These are phyloP conservation scores for Dalbergia cochinchinensis DNA, from an alignment of 306 rosid genomes.

Conservation along the genomic window DNA sequence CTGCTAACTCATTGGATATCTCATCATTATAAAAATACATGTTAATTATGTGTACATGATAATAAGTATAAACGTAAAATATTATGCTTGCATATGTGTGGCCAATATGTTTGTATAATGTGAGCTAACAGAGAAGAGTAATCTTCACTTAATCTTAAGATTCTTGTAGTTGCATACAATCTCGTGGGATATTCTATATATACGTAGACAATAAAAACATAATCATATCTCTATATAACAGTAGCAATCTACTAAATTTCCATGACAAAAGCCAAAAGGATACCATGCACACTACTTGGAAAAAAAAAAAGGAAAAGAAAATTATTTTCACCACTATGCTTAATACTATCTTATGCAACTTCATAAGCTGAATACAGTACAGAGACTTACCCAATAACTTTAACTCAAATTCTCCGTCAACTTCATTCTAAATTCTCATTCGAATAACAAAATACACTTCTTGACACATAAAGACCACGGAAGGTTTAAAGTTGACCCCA, in stretches of 20 bases:
- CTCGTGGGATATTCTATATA: background rate
- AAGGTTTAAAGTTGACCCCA: conserved; percentile 42
- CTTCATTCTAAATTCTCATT: conserved; percentile 51
- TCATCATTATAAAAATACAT: background rate
- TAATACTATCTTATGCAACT: conserved; percentile 19
- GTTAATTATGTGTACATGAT: background rate
- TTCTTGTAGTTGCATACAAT: background rate
- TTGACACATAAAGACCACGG: conserved; percentile 38
- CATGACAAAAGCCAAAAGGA: background rate
- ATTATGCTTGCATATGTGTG: too few relatives aligned
- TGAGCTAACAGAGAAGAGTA: background rate
- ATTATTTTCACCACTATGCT: conserved; percentile 37
- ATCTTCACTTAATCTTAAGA: background rate
- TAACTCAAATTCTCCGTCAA: conserved; percentile 46
- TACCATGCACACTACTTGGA: background rate
- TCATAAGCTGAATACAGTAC: conserved; percentile 34
- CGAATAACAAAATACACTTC: conserved; percentile 50
- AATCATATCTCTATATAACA: background rate
- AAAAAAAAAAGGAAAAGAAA: conserved; percentile 33
- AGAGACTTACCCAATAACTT: conserved; percentile 42
- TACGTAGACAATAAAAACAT: background rate
- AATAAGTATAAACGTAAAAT: background rate
- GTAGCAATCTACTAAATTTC: conserved; percentile 7
- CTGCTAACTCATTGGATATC: background rate
- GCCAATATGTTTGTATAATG: too few relatives aligned